Base-by-base conservation (phyloP, 768 basidiomycete genomes). In the Suillus tomentosus region DNA sequence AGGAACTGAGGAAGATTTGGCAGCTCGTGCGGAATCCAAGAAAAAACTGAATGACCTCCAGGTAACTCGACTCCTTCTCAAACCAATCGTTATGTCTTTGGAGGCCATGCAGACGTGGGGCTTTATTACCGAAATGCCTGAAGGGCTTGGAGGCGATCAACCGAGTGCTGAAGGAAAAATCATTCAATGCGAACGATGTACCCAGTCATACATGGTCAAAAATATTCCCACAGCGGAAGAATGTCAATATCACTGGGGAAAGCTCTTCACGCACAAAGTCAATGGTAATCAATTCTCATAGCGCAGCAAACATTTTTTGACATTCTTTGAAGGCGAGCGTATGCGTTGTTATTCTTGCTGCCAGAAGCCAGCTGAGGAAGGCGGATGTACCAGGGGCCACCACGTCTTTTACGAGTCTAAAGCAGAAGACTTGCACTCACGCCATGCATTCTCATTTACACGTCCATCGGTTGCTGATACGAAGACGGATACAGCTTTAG, bases 331-430 rank as follows among this genome's bases (percentile, higher is more conserved):
- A 92, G 91, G 89, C 48, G 85, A 94, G 72, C 87, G 83, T 69
- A 78, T 85, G 51, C 84, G 91, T 39, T 72, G 87, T 37, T 93
- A 87, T 69, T 86, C 82, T n/a, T 97, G 95, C 71, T 97, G 95
- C 72, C 88, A 86, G n/a, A 79, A 80, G 59, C 78, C 82, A 15
- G 82, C 84, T 17, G 78, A 79, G 11, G 82, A 88, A 31, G 79
- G 81, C 42, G 92, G 92, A 0, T 97, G 95, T 70, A 80, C 86
- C 13, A 82, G 81, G 58, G 94, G 95, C 1, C 87, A 87, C 3
- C 97, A 99, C 73, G 94, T 99, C 19, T 99, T 99, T 73, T 91
- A 90, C 69, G 95, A 98, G 74, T 82, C 81, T 0, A 82, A 86
- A 31, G 76, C 85, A 5, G 80, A 80, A 48, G 82, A 83, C 15